Evolutionary conservation across 352 stramenopile genomes (phyloP).

Genomic region (Thraustochytrium striatum): DNA sequence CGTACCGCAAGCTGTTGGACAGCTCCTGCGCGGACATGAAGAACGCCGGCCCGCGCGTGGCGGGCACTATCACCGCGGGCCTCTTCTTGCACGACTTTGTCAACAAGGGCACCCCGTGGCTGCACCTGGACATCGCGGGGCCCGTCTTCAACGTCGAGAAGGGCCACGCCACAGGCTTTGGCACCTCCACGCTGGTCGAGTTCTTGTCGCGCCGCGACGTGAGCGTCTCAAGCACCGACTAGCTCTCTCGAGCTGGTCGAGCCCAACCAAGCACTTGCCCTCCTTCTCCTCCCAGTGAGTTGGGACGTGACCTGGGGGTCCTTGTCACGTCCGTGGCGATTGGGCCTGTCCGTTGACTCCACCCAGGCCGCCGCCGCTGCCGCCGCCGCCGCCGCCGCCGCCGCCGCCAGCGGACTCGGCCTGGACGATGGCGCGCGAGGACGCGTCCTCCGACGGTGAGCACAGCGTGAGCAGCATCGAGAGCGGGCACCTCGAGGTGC

Average conservation of each 20-base stretch:
- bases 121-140: slow-evolving; percentile 79
- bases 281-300: no score
- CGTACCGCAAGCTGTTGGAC: slow-evolving; percentile 71
- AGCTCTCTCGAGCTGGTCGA: no score
- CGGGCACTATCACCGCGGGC: slow-evolving; percentile 75
- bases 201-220: no score
- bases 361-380: no score
- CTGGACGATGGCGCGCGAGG: no score
- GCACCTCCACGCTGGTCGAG: neutral
- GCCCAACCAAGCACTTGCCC: no score
- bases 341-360: no score
- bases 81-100: slow-evolving; percentile 65
- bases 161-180: neutral
- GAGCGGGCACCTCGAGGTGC: neutral
- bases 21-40: slow-evolving; percentile 73
- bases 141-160: neutral
- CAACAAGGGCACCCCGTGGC: slow-evolving; percentile 69
- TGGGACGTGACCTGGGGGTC: no score
- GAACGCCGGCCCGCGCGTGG: slow-evolving; percentile 59
- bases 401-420: no score
- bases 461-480: slow-evolving; percentile 25
- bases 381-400: no score
- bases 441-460: slow-evolving; percentile 9
- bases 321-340: no score
- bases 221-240: no score